Evolutionary conservation across 306 rosid genomes (phyloP).

Genomic region (Biancaea sappan): DNA sequence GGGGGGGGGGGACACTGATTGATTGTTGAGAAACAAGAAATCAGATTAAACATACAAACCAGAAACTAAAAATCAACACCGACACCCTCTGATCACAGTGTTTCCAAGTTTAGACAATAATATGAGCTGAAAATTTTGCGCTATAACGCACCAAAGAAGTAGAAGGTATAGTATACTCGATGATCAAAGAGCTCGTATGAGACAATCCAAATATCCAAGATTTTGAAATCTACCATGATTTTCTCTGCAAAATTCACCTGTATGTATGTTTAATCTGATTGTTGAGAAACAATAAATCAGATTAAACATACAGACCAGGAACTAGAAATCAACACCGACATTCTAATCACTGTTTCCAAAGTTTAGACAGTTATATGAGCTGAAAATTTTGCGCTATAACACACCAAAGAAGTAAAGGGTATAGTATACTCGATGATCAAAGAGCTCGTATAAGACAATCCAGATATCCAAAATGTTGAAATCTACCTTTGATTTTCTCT

Average conservation of each 20-base stretch:
- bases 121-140: neutral
- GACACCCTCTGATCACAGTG: neutral
- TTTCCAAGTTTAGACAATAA: neutral
- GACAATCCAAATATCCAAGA: neutral
- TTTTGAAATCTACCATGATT: neutral
- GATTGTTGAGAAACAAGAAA: conserved; percentile 1
- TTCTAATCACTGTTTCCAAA: neutral
- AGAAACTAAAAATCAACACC: neutral
- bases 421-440: too few relatives aligned
- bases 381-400: neutral
- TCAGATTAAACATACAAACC: conserved; percentile 2
- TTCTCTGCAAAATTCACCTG: neutral
- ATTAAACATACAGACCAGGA: neutral
- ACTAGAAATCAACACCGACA: neutral
- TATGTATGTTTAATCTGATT: neutral
- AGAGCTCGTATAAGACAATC: neutral
- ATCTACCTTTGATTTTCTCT: neutral
- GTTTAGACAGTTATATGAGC: neutral
- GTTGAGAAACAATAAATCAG: conserved; percentile 12
- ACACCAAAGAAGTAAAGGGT: too few relatives aligned
- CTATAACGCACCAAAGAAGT: too few relatives aligned
- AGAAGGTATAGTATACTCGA: too few relatives aligned
- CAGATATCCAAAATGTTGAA: neutral
- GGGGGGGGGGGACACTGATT: neutral
- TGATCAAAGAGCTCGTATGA: too few relatives aligned